Base-by-base conservation (phyloP, 495 filamentous ascomycete species). In the Cercophora newfieldiana region DNA sequence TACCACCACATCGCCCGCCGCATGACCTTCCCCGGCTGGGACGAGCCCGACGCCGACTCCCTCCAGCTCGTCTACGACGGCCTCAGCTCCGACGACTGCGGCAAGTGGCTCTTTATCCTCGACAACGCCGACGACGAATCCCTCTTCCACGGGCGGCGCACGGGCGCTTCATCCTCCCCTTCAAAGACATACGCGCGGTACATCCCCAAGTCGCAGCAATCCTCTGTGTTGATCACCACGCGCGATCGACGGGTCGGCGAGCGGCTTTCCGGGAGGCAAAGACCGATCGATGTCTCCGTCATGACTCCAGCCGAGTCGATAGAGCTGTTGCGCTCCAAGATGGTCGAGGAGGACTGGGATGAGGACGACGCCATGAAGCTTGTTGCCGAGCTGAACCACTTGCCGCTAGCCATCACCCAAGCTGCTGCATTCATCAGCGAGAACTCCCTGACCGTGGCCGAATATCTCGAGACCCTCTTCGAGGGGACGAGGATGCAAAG, bases 121-220 rank as follows among this genome's bases (percentile, higher is more conserved):
- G 50, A 54, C n/a, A 54, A 54, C 50, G 50, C 50, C 50, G 50
- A 54, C 50, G 50, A 54, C 50, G 50, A 28, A 8, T 28, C 21
- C 19, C 21, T 54, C 18, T 54, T 54, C 50, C 25, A 54, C 18
- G 50, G 21, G 50, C 21, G 25, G 18, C 50, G 25, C 21, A 16
- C 50, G 7, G 50, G 50, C n/a, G 25, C 21, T 19, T 28, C 21
- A 22, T 28, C 37, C 37, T 8, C 37, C 37, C 37, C 37, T 16
- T 44, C 37, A 16, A 44, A 54, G 19, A 24, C 50, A 28, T 28
- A 24, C 21, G 50, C 50, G 50, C 21, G 21, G 19, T 54, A 54
- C 14, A 24, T 54, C 50, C 50, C 50, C 21, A 24, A 54, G 50
- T 24, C 21, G 2, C 21, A 54, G 50, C 21, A 54, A 3, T 24